Evolutionary conservation across 2,329 filamentous ascomycete genomes (phyloP), one percentile per base, ranked within the genome.

Genomic region (Sarocladium oryzae): DNA sequence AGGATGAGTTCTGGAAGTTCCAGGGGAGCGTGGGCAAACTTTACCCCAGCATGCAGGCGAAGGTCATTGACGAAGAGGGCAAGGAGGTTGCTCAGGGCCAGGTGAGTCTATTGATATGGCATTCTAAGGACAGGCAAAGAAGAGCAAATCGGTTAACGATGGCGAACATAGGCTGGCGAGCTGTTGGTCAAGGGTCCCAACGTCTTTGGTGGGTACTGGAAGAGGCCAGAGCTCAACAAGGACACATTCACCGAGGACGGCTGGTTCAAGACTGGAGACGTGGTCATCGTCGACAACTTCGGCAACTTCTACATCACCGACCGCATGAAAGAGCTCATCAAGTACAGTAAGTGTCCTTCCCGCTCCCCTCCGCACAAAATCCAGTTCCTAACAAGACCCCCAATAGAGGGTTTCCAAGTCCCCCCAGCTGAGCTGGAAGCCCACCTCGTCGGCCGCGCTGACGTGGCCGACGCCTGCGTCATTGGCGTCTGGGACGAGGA

Each of bases 241-340:
- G 83, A 88, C 41, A 83, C 86, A 0, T 82, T 93, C 55, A 87
- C 86, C 2, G 58, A 72, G 0, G 89, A 95, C 56, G 89, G 89
- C 1, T 96, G 84, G 73, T 96, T 95, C 76, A 91, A 85, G 67
- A 96, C 91, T 0, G 91, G 91, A 2, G 91, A 96, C 61, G 83
- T 96, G 23, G 88, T 89, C 3, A 84, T 88, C 56, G 81, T 88
- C 60, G 88, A 95, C 62, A 71, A 77, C 41, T 76, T 87, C 48
- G 87, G 87, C 26, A 88, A 95, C 62, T 88, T 95, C 61, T 96
- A 84, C 72, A 92, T 96, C 63, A 95, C 91, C 1, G 91, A 96
- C 63, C 85, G 90, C 28, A 82, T 82, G 62, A 89, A 90, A 73
- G 85, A 81, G 58, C 84, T 76, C 51, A 73, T 76, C 61, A 75